These are phyloP conservation scores for Xylariales sp. DNA, from an alignment of 2,329 filamentous ascomycete genomes.

Conservation along the genomic window DNA sequence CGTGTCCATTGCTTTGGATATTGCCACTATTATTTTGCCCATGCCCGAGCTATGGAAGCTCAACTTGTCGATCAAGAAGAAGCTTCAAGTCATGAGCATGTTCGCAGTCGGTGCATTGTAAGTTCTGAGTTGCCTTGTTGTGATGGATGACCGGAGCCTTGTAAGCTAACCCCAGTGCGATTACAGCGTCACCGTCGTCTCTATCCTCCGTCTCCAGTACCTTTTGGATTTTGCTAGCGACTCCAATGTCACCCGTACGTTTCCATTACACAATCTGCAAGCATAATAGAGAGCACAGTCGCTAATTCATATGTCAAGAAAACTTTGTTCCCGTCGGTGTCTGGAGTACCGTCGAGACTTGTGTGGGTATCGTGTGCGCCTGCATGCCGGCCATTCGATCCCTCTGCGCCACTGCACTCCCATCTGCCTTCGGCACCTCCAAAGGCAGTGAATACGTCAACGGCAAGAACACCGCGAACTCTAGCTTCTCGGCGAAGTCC, in stretches of 20 bases:
- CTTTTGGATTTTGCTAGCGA: constrained; percentile 6
- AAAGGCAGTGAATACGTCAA: too few species aligned
- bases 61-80: constrained; percentile 13
- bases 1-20: constrained; percentile 13
- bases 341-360: constrained; percentile 1
- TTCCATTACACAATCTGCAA: background rate
- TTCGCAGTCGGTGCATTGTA: constrained; percentile 16
- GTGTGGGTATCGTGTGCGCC: background rate
- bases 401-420: too few species aligned
- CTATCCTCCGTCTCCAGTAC: constrained; percentile 13
- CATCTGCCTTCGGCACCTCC: too few species aligned
- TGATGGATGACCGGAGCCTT: too few species aligned
- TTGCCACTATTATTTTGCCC: constrained; percentile 13
- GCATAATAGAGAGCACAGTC: too few species aligned
- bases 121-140: background rate
- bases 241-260: constrained; percentile 2
- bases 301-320: too few species aligned
- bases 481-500: too few species aligned
- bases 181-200: constrained; percentile 14
- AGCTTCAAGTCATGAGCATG: constrained; percentile 15
- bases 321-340: background rate
- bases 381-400: constrained; percentile 3
- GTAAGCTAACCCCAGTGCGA: too few species aligned
- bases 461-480: too few species aligned
- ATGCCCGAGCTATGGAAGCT: constrained; percentile 13